A percentile compares a stretch with the other conserved stretches of the same genome.
Evolutionary conservation across 1,139 yeast species (phyloP).

Genomic region (Schwanniomyces etchellsii): DNA sequence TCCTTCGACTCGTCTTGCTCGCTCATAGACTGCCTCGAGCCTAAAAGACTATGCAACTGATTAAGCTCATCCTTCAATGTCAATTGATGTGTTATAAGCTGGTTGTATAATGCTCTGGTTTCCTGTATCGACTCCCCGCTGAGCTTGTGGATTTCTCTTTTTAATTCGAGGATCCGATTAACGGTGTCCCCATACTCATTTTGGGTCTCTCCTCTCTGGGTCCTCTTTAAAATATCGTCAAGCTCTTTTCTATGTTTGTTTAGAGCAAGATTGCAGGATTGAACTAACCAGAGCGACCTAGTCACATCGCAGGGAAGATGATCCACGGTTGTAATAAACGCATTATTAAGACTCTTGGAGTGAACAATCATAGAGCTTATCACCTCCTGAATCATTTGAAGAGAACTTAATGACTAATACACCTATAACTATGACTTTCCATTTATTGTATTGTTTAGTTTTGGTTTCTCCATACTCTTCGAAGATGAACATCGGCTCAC

Average conservation of each 20-base stretch:
- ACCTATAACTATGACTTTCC: background rate
- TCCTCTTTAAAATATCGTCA: slow-evolving; percentile 10
- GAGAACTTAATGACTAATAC: background rate
- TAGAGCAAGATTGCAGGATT: slow-evolving; percentile 29
- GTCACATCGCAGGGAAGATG: slow-evolving; percentile 43
- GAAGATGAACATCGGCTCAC: background rate
- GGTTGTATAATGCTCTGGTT: slow-evolving; percentile 28
- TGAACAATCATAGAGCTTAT: slow-evolving; percentile 14
- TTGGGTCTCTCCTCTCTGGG: slow-evolving; percentile 6
- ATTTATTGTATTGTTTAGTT: background rate
- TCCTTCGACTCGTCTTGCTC: slow-evolving; percentile 9
- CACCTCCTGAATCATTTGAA: slow-evolving; percentile 3
- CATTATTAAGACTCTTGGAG: slow-evolving; percentile 26
- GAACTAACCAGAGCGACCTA: slow-evolving; percentile 43
- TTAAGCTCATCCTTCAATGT: slow-evolving; percentile 25
- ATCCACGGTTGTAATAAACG: slow-evolving; percentile 41
- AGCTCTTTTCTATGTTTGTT: slow-evolving; percentile 17
- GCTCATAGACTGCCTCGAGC: slow-evolving; percentile 3
- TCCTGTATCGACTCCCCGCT: slow-evolving; percentile 30
- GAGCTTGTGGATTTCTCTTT: slow-evolving; percentile 10
- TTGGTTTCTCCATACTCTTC: background rate
- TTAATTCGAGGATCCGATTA: slow-evolving; percentile 9
- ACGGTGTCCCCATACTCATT: slow-evolving; percentile 6
- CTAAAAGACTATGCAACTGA: slow-evolving; percentile 18
- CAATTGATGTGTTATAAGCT: slow-evolving; percentile 26